Percentiles rank a stretch among this genome's conserved stretches.
Conservation (phyloP, 192 early-diverging fungal genomes). For the Funneliformis mosseae region DNA sequence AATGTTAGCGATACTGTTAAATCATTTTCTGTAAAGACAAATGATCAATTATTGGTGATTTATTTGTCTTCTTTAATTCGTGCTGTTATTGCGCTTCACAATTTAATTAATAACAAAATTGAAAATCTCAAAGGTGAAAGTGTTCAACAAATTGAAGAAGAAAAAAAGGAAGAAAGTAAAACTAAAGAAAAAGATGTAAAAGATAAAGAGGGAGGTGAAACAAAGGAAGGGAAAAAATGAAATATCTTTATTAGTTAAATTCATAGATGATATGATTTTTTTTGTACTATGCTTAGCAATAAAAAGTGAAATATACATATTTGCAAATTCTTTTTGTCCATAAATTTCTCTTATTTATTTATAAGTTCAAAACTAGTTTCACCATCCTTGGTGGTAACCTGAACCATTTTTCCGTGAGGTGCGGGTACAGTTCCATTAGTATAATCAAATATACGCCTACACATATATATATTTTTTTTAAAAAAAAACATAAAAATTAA, state of each 20-base stretch:
- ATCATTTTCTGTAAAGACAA: slow-evolving; percentile 90
- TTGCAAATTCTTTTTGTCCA: too few species aligned
- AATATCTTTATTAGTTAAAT: background rate
- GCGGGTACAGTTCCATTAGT: slow-evolving; percentile 49
- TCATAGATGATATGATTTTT: background rate
- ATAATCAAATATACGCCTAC: slow-evolving; percentile 61
- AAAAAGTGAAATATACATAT: too few species aligned
- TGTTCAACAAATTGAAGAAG: slow-evolving; percentile 43
- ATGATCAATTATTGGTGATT: slow-evolving; percentile 94
- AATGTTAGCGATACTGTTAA: slow-evolving; percentile 74
- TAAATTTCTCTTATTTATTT: too few species aligned
- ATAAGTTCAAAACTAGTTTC: slow-evolving; percentile 43
- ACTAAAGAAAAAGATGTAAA: slow-evolving; percentile 37
- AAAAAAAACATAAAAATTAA: background rate
- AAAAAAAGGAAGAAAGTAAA: slow-evolving; percentile 42
- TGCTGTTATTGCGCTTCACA: slow-evolving; percentile 95
- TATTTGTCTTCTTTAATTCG: slow-evolving; percentile 92
- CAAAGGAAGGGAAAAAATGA: background rate
- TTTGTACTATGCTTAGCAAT: background rate
- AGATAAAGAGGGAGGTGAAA: slow-evolving; percentile 27
- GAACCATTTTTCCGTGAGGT: slow-evolving; percentile 64
- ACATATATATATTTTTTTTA: background rate
- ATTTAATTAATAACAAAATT: slow-evolving; percentile 97
- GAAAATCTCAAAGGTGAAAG: slow-evolving; percentile 76
- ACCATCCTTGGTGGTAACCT: slow-evolving; percentile 58